phyloP scores from a whole-genome alignment of 768 basidiomycete species.

The Hericium rajendrae region DNA sequence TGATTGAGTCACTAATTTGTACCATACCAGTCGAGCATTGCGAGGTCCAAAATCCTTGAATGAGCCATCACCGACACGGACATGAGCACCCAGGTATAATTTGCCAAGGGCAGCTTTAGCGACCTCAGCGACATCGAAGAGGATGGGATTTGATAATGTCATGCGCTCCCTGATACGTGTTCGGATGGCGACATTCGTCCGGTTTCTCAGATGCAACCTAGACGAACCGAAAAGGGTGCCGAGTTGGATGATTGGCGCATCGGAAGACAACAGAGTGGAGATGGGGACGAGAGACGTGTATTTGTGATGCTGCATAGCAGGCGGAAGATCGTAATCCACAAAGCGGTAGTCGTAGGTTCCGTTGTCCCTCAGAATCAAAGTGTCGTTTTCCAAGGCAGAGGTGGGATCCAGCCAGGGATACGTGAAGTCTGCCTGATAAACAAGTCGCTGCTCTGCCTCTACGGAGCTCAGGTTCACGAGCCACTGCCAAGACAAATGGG shows the following conservation, averaged over 20 bases:
- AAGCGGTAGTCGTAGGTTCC: constrained; percentile 57
- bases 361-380: constrained; percentile 40
- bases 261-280: constrained; percentile 28
- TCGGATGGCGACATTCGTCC: constrained; percentile 33
- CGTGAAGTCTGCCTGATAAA: constrained; percentile 42
- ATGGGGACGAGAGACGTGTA: constrained; percentile 36
- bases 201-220: constrained; percentile 42
- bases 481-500: constrained; percentile 61
- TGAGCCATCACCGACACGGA: constrained; percentile 59
- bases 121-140: constrained; percentile 32
- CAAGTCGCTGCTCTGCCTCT: constrained; percentile 29
- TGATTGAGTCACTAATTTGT: constrained; percentile 40
- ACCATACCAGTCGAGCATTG: constrained; percentile 45
- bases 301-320: constrained; percentile 18
- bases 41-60: constrained; percentile 35
- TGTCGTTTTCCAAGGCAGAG: constrained; percentile 34
- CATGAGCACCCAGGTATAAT: constrained; percentile 51
- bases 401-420: constrained; percentile 34
- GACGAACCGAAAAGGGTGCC: constrained; percentile 74
- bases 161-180: constrained; percentile 43
- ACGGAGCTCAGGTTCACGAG: constrained; percentile 45
- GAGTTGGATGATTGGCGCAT: constrained; percentile 50
- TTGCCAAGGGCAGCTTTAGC: constrained; percentile 30
- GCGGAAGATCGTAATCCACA: constrained; percentile 24
- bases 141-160: constrained; percentile 41